Evolutionary conservation across 2,329 filamentous ascomycete species (phyloP).

Genomic region (Neopestalotiopsis clavispora): DNA sequence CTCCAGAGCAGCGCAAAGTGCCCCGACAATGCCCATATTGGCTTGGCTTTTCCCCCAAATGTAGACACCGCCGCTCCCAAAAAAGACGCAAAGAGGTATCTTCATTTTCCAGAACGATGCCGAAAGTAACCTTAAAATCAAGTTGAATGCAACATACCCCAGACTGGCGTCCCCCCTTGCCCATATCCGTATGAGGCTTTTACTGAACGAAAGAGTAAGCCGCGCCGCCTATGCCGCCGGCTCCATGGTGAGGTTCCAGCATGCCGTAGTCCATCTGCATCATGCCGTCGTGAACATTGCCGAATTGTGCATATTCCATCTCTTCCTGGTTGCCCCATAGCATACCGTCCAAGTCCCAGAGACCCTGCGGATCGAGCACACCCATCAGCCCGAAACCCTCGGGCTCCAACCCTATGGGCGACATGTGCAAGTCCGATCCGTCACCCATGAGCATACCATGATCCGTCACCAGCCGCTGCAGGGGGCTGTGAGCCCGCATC

Average conservation of each 20-base stretch:
- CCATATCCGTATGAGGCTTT: conserved; percentile 19
- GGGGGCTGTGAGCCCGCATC: conserved; percentile 37
- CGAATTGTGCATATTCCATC: conserved; percentile 38
- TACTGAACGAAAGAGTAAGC: conserved; percentile 49
- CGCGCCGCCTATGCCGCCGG: conserved; percentile 41
- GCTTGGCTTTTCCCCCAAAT: neutral
- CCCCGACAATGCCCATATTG: neutral
- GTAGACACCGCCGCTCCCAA: neutral
- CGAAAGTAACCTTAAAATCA: conserved; percentile 13
- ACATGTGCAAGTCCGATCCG: conserved; percentile 52
- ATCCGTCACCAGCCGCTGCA: conserved; percentile 39
- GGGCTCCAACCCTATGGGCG: conserved; percentile 55
- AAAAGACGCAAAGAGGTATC: conserved; percentile 7
- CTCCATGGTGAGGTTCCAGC: conserved; percentile 33
- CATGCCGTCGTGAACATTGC: conserved; percentile 35
- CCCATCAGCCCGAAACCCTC: conserved; percentile 57
- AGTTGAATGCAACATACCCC: conserved; percentile 9
- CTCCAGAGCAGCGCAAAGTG: neutral
- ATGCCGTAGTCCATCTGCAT: conserved; percentile 32
- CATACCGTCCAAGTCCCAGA: conserved; percentile 64
- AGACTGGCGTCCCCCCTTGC: conserved; percentile 4
- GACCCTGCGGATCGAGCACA: conserved; percentile 57
- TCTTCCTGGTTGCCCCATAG: conserved; percentile 53
- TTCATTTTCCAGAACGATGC: conserved; percentile 9
- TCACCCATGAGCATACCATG: conserved; percentile 40